phyloP scores from a whole-genome alignment of 306 rosid species.

The Quercus cerris region DNA sequence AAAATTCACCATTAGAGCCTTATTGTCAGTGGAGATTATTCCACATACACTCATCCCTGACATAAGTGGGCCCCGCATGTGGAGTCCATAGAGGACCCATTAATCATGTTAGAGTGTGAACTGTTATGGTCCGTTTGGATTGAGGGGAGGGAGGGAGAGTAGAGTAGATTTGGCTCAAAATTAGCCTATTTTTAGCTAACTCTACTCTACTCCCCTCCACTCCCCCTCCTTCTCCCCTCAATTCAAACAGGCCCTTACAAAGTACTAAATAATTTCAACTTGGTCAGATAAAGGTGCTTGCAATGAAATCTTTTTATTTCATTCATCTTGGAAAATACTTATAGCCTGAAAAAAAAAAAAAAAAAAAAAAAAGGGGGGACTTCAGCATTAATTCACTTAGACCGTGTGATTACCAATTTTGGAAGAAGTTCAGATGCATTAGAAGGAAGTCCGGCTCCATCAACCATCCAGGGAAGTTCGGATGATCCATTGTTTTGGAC shows the following conservation, averaged over 20 bases:
- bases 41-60: not conserved
- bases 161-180: too few relatives aligned
- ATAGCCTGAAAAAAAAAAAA: not conserved
- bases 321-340: not conserved
- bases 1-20: not conserved
- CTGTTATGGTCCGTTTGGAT: too few relatives aligned
- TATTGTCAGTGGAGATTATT: not conserved
- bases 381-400: not conserved
- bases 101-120: not conserved
- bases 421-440: constrained; percentile 81
- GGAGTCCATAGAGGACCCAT: not conserved
- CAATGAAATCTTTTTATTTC: not conserved
- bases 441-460: constrained; percentile 85
- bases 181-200: too few relatives aligned
- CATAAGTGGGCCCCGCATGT: not conserved
- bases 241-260: too few relatives aligned
- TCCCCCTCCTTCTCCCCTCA: too few relatives aligned
- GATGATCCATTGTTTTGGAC: constrained; percentile 39
- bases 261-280: not conserved
- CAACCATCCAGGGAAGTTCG: constrained; percentile 76
- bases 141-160: too few relatives aligned
- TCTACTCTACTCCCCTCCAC: not conserved
- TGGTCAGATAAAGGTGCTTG: not conserved
- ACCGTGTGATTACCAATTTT: constrained; percentile 60
- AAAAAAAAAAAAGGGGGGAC: constrained; percentile 13